Conservation (phyloP, 2,329 filamentous ascomycete genomes). For the Didymella glomerata region DNA sequence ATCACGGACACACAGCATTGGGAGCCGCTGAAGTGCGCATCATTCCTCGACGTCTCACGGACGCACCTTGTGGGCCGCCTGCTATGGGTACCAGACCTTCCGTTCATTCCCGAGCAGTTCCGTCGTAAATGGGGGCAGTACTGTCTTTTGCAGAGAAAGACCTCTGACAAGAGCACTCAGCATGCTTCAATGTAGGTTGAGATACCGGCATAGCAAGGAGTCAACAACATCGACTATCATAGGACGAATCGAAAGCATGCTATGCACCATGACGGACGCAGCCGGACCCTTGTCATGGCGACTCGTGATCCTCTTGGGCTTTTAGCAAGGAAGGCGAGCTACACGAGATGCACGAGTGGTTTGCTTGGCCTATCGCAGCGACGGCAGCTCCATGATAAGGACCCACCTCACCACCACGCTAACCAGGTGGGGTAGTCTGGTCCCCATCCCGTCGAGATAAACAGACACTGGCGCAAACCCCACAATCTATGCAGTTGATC, state of each 20-base stretch:
- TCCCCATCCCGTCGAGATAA: constrained; percentile 25
- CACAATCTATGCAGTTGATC: constrained; percentile 23
- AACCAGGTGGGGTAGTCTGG: constrained; percentile 35
- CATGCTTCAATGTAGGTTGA: not conserved
- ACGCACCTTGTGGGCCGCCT: constrained; percentile 79
- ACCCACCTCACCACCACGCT: constrained; percentile 19
- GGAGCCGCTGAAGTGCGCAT: constrained; percentile 77
- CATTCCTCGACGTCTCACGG: constrained; percentile 80
- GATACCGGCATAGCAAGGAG: not conserved
- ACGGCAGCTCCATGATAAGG: constrained; percentile 17
- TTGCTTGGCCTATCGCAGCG: constrained; percentile 14
- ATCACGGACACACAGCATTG: constrained; percentile 76
- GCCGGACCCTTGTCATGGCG: not conserved
- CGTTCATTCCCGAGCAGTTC: constrained; percentile 72
- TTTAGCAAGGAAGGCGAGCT: constrained; percentile 11
- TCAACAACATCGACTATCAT: not conserved
- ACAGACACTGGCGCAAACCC: constrained; percentile 25
- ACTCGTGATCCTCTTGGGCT: not conserved
- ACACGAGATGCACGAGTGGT: constrained; percentile 7
- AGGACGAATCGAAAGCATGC: constrained; percentile 15
- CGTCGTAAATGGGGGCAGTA: constrained; percentile 86
- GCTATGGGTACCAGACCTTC: constrained; percentile 80
- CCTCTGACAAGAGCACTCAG: not conserved
- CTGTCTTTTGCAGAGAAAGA: constrained; percentile 74
- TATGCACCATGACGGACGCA: not conserved